Base-by-base conservation (phyloP, 192 early-diverging fungal species). In the Podila epigama region DNA sequence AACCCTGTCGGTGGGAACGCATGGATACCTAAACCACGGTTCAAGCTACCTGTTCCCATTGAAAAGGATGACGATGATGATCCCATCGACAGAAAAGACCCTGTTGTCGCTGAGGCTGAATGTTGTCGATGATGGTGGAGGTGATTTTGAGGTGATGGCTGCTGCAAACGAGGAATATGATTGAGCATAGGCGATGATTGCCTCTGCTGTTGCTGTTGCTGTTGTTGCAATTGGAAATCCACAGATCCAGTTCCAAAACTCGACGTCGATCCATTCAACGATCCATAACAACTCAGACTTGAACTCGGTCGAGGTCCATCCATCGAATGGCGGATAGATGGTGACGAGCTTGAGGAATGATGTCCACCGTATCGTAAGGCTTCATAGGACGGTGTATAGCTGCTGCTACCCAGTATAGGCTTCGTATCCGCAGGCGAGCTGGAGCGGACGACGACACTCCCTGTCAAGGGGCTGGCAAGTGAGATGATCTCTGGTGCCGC, bases 401-500 rank as follows among this genome's bases (percentile, higher is more conserved):
- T 40, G 13, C 63, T 48, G n/a, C 33, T 57, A n/a, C 29, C 18
- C 18, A 20, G 16, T 2, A 5, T 27, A 20, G 13, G 3, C 15
- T 28, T 57, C 18, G 25, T 27, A 28, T 37, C 50, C 50, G n/a
- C 63, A 18, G 16, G 25, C 13, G 53, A 53, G 18, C 51, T 39
- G 15, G 52, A 5, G 35, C 53, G 51, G 5, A 25, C 58, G 11
- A 67, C 65, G 15, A 67, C 55, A 40, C 55, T 67, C 31, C 65
- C 65, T 2, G 55, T 67, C 55, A 67, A 16, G 20, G 65, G 65
- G 27, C 22, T 67, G 20, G 65, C 39, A n/a, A 67, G 53, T 6
- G 65, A 44, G 12, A 67, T 67, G 29, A 67, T 51, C 55, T 67
- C 65, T 1, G 65, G 65, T 9, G 65, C 65, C 29, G 65, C 31